Evolutionary conservation across 768 basidiomycete genomes (phyloP).

Genomic region (Tricholomella constricta): DNA sequence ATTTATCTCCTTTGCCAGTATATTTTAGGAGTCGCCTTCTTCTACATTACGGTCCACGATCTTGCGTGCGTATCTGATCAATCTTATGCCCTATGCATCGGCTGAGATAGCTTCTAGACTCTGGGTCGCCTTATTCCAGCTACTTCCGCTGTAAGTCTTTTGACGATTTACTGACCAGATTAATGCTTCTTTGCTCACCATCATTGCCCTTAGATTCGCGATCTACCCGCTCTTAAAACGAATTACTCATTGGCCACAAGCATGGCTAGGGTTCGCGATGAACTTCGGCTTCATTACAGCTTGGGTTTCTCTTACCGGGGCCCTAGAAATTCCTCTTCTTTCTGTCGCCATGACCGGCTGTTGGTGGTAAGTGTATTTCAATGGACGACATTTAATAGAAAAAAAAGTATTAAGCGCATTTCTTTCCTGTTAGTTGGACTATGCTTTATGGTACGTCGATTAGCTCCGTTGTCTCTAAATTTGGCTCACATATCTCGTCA

Average conservation of each 20-base stretch:
- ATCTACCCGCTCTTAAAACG: conserved; percentile 59
- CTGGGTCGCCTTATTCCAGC: conserved; percentile 44
- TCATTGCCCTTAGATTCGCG: conserved; percentile 30
- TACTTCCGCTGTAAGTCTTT: conserved; percentile 45
- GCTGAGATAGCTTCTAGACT: conserved; percentile 28
- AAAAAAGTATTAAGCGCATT: background rate
- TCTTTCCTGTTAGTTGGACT: conserved; percentile 46
- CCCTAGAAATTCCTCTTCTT: conserved; percentile 34
- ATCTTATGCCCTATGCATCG: background rate
- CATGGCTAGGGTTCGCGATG: conserved; percentile 62
- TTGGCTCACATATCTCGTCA: background rate
- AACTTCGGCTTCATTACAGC: conserved; percentile 54
- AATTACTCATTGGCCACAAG: conserved; percentile 61
- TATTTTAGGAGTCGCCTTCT: conserved; percentile 39
- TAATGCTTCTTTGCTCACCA: background rate
- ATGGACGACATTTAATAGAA: background rate
- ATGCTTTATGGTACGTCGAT: conserved; percentile 44
- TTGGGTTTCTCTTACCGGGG: conserved; percentile 43
- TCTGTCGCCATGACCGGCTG: conserved; percentile 38
- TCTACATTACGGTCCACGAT: conserved; percentile 23
- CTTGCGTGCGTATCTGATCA: conserved; percentile 16
- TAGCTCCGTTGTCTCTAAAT: background rate
- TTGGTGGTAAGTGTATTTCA: conserved; percentile 42
- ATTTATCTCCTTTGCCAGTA: conserved; percentile 46
- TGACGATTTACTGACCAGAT: background rate